Base-by-base conservation (phyloP, 2,329 filamentous ascomycete species). In the Ophiostoma sp. region DNA sequence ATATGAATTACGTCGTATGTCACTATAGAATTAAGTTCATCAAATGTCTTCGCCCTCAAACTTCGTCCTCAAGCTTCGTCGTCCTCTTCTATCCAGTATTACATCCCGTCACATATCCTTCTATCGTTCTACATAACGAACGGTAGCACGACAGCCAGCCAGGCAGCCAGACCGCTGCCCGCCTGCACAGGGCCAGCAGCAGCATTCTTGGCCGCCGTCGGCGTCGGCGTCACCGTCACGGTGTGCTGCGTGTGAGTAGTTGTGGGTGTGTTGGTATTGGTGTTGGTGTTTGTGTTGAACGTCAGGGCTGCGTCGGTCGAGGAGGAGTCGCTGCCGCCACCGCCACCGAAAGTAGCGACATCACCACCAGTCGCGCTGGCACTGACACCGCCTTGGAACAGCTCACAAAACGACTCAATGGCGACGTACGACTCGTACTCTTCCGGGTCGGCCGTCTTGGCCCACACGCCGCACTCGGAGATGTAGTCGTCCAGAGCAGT, bases 401-500 rank as follows among this genome's bases (percentile, higher is more conserved):
- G 69, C 12, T 76, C 74, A 71, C 78, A 78, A 31, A 76, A 74
- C 11, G 75, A 75, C 25, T 71, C 52, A 25, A 78, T 68, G 11
- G 52, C 55, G 33, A 77, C 63, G 55, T 73, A 74, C 61, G 68
- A 25, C 6, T 64, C 36, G 69, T 78, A 78, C 11, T 76, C 74
- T 1, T 36, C 31, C 0, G 77, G 74, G 9, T 42, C 66, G 9
- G 66, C 76, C 4, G 76, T 79, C 68, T 70, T 68, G n/a, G 75
- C 75, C 52, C 69, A 80, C 1, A 70, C 45, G 22, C 69, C 76
- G 42, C 79, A 80, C 9, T 63, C 22, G 17, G 72, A 74, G 7
- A 77, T 76, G 48, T 76, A 78, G 71, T 76, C 73, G 64, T 80
- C 76, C 15, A 80, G 74, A 0, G 64, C 69, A 1, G 78, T 80